Base-by-base conservation (phyloP, 352 stramenopile genomes). In the Albugo laibachii region DNA sequence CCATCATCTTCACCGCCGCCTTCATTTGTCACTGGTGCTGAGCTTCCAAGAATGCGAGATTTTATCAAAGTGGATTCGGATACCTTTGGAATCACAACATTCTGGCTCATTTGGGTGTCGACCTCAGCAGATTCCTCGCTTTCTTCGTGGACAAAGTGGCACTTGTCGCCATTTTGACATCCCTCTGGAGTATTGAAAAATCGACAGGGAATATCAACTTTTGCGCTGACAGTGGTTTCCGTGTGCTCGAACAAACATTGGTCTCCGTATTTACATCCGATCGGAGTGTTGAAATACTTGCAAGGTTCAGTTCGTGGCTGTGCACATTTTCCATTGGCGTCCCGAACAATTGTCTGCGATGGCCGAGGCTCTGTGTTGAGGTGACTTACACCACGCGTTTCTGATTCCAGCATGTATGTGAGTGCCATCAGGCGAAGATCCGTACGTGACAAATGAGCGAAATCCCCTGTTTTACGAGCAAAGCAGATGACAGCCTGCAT, bases 391-490 rank as follows among this genome's bases (percentile, higher is more conserved):
- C 75, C 77, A 47, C 87, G 83, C 8, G 62, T 54, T 52, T 92
- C 79, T 1, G 68, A 59, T 48, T 92, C 79, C 18, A 92, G 53
- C 66, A 87, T 83, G 56, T 89, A 92, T 21, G 74, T 73, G 56
- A 92, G 55, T 50, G 79, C 77, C 77, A 92, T 87, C 56, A 92
- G 71, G 48, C 77, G 75, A 60, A 91, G 49, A 64, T 92, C 79
- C 40, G 75, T 81, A 21, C 87, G 73, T 51, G 77, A 91, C 12
- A 92, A 63, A 57, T 73, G 80, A 12, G 68, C 60, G 55, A 89
- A 91, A 56, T 92, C 79, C 39, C 79, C 79, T 13, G 79, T 92
- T 57, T 86, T 85, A 50, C 75, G 74, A 11, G 79, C 72, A 47
- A 92, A 92, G 37, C 77, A 73, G 24, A 82, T 63, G 21, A 92